Evolutionary conservation across 164 flowering plant genomes (phyloP), one percentile per base, ranked within the genome.

Genomic region (Liquidambar formosana): DNA sequence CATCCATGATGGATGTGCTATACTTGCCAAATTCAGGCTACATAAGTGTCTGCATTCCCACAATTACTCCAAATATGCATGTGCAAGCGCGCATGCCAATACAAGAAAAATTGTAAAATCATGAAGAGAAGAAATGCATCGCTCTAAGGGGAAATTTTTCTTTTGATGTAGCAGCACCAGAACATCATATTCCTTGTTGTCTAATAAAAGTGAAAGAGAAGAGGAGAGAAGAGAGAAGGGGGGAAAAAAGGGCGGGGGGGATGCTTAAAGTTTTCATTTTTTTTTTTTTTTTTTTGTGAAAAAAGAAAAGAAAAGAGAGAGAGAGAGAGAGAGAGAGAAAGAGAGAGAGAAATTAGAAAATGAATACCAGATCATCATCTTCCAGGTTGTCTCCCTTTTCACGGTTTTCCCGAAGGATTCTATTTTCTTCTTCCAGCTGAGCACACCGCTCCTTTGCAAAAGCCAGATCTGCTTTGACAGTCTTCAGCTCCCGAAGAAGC

Each of bases 351-450:
- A n/a, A n/a, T n/a, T n/a, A n/a, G 16, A 64, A 57, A 23, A 33
- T 63, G 61, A 41, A 65, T 77, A 79, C 99, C 94, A 95, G 79
- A 77, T 95, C 97, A 84, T 95, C 99, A 70, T 92, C 97, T 66
- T 83, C 96, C 4, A 85, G 90, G 69, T 72, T 77, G 54, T 83
- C 89, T 66, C 97, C 97, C 73, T 89, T 90, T 25, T 83, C 89
- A 73, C 83, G 84, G 74, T 80, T 80, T 81, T 89, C 97, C 67
- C 94, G 75, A 52, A 91, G 87, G 26, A 83, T 77, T 76, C 75
- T 90, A 66, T 95, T 95, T 79, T 95, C 97, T 78, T 91, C 97
- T 81, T 95, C 99, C 56, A 95, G 83, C 86, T 95, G 99, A 67
- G 91, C 85, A 75, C 99, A 89, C 72, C 98, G 78, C 68, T 88